These are phyloP conservation scores for Solanum dulcamara DNA, from an alignment of 257 asterid species.

Conservation along the genomic window DNA sequence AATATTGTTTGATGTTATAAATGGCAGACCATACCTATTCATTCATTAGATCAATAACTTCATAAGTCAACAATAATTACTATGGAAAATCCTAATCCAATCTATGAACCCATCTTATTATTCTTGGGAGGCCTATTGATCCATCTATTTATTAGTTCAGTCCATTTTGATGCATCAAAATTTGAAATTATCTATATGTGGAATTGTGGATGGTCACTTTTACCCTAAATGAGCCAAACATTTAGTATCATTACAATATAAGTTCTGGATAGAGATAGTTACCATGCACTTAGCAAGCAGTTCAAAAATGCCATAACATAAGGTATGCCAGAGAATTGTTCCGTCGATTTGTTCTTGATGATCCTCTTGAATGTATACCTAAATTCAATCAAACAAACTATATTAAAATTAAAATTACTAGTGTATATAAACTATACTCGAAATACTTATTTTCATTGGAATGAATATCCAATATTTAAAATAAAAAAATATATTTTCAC, in stretches of 20 bases:
- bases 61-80: not conserved
- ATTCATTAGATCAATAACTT: not conserved
- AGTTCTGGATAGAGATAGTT: slow-evolving; percentile 3
- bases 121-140: too few relatives aligned
- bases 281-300: slow-evolving; percentile 79
- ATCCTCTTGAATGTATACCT: slow-evolving; percentile 84
- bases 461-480: too few relatives aligned
- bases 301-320: slow-evolving; percentile 71
- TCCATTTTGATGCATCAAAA: too few relatives aligned
- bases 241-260: too few relatives aligned
- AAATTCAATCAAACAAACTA: not conserved
- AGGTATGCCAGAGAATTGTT: slow-evolving; percentile 80
- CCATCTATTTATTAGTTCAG: too few relatives aligned
- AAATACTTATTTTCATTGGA: not conserved
- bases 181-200: too few relatives aligned
- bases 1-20: slow-evolving; percentile 66
- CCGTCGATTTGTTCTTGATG: slow-evolving; percentile 41
- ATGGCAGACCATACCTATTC: slow-evolving; percentile 75
- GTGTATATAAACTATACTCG: not conserved
- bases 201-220: too few relatives aligned
- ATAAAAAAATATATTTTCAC: too few relatives aligned
- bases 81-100: too few relatives aligned
- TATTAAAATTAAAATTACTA: not conserved
- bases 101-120: too few relatives aligned
- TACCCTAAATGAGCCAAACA: too few relatives aligned